Conservation (phyloP, 768 basidiomycete genomes). For the Hypsizygus marmoreus region DNA sequence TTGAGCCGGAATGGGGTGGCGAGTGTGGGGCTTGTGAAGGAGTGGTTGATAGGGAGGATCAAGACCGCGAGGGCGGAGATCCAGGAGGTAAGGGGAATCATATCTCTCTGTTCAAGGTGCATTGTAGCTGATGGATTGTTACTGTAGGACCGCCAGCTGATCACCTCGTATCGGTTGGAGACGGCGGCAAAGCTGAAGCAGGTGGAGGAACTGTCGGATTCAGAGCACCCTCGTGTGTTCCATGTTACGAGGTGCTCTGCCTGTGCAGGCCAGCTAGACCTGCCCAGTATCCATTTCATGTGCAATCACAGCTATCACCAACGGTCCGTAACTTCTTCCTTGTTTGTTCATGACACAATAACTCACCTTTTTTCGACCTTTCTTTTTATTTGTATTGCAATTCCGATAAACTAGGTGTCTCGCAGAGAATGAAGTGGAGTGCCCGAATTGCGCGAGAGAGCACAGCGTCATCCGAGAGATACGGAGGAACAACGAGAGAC, state of each 20-base stretch:
- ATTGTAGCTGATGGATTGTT: conserved; percentile 2
- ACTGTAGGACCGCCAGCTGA: conserved; percentile 81
- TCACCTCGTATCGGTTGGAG: conserved; percentile 86
- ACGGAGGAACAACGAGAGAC: conserved; percentile 77
- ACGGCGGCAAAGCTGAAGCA: conserved; percentile 78
- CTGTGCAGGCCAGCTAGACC: conserved; percentile 87
- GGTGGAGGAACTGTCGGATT: conserved; percentile 78
- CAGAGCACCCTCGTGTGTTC: conserved; percentile 82
- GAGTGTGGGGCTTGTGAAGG: conserved; percentile 88
- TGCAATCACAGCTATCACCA: conserved; percentile 98
- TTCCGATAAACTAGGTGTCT: conserved; percentile 60
- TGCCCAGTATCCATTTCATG: conserved; percentile 97
- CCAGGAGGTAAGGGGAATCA: conserved; percentile 60
- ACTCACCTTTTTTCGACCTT: no score
- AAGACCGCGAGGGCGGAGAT: conserved; percentile 74
- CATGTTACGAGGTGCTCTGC: conserved; percentile 92
- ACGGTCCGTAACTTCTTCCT: conserved; percentile 48
- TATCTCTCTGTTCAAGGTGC: conserved; percentile 3
- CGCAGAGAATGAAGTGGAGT: conserved; percentile 87
- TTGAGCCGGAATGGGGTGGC: conserved; percentile 87
- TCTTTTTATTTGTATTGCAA: background rate
- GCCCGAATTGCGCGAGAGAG: conserved; percentile 84
- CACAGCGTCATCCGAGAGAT: conserved; percentile 92
- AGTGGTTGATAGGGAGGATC: conserved; percentile 85
- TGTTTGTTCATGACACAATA: no score